Base-by-base conservation (phyloP, 495 filamentous ascomycete genomes). In the Copromyces sp. region DNA sequence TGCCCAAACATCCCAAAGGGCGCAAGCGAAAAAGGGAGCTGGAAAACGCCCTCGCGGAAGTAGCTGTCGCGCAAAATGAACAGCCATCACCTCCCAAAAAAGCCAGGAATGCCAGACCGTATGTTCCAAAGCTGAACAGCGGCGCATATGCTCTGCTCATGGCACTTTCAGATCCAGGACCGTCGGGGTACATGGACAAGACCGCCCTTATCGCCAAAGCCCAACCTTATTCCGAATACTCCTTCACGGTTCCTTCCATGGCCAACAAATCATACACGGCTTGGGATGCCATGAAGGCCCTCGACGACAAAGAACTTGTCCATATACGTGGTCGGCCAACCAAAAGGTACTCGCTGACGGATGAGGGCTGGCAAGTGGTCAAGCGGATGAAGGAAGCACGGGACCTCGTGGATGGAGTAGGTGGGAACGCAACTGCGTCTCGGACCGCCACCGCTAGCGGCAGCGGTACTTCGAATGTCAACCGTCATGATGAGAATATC, bases 241-340 rank as follows among this genome's bases (percentile, higher is more conserved):
- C 91, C 0, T 94, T 94, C 77, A 91, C 88, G 0, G 88, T 87
- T 2, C 90, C 92, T 7, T 81, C 82, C 11, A 90, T 94, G 69
- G 82, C 90, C 3, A 90, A 83, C 6, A 91, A 88, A 75, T 92
- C 86, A 77, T 93, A 93, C 74, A 95, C 92, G 3, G 93, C 93
- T 0, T 96, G 93, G 93, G 90, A 86, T 77, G 93, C 92, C 0
- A 96, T 96, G 88, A 94, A 93, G 76, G 92, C 90, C 0, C 82
- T 95, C 38, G 75, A 89, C 3, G 83, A 89, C 38, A 94, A 94
- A 80, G 92, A 94, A 53, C 83, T 94, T 11, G 92, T 94, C 0
- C 90, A 89, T 73, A 88, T 91, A 70, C 87, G 88, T 45, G 91
- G 92, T 1, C 85, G 90, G 38, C 93, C 93, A 2, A 79, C 89